These are phyloP conservation scores for Scutellaria baicalensis DNA, from an alignment of 257 asterid genomes.

Conservation along the genomic window DNA sequence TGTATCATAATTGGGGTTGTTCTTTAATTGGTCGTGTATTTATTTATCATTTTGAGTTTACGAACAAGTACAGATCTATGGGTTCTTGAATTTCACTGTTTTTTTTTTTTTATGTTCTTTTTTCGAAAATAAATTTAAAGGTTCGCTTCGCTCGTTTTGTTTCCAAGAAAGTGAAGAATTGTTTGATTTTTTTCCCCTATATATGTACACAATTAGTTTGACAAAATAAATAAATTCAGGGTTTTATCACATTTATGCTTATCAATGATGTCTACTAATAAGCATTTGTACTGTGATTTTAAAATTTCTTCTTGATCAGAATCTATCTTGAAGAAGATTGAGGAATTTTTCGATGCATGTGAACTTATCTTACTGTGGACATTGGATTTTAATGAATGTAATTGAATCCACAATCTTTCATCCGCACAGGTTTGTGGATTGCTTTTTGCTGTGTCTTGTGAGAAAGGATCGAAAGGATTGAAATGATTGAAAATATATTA, in stretches of 20 bases:
- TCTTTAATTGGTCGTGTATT: neutral
- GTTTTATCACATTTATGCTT: neutral
- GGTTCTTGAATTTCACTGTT: neutral
- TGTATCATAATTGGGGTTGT: neutral
- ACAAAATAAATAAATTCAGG: neutral
- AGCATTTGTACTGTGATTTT: neutral
- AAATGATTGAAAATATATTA: too few relatives aligned
- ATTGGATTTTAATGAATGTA: neutral
- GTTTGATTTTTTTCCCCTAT: neutral
- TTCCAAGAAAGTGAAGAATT: neutral
- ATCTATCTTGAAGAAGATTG: neutral
- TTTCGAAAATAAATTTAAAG: too few relatives aligned
- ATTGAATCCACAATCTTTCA: neutral
- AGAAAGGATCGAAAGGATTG: neutral
- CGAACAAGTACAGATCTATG: neutral
- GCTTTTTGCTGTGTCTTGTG: neutral
- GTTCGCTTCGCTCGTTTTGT: neutral
- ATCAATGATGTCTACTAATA: neutral
- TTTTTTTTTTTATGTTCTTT: neutral
- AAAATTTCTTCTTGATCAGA: neutral
- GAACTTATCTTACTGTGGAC: neutral
- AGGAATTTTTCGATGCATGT: neutral
- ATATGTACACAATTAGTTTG: too few relatives aligned
- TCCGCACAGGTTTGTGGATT: conserved; percentile 3
- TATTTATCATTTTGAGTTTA: neutral